phyloP scores from a whole-genome alignment of 495 filamentous ascomycete species.

The Antarctomyces pellizariae region DNA sequence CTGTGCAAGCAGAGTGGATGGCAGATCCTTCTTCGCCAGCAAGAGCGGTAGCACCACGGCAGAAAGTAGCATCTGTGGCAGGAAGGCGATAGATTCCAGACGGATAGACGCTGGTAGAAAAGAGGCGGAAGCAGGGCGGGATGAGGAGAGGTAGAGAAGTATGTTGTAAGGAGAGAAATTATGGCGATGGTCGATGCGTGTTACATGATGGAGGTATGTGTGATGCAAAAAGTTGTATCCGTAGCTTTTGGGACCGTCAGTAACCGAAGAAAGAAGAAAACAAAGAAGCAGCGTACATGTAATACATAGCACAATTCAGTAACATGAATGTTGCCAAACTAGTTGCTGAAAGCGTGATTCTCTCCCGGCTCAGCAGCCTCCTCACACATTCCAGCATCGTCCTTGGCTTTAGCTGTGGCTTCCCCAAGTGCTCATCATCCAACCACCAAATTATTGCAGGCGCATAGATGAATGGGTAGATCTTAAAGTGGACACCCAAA shows the following conservation, averaged over 20 bases:
- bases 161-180: slow-evolving; percentile 96
- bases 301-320: slow-evolving; percentile 60
- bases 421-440: slow-evolving; percentile 25
- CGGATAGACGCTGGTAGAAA: slow-evolving; percentile 8
- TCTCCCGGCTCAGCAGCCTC: slow-evolving; percentile 33
- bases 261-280: not conserved
- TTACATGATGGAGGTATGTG: slow-evolving; percentile 81
- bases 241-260: slow-evolving; percentile 23
- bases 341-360: slow-evolving; percentile 35
- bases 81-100: slow-evolving; percentile 63
- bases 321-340: slow-evolving; percentile 46
- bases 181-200: slow-evolving; percentile 85
- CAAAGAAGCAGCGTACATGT: slow-evolving; percentile 24
- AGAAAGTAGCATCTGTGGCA: slow-evolving; percentile 65
- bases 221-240: slow-evolving; percentile 58
- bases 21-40: slow-evolving; percentile 61
- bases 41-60: slow-evolving; percentile 53
- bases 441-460: slow-evolving; percentile 73
- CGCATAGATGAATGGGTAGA: slow-evolving; percentile 93
- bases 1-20: slow-evolving; percentile 87
- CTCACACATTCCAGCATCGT: slow-evolving; percentile 11
- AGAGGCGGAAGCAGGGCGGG: slow-evolving; percentile 17
- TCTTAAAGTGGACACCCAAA: slow-evolving; percentile 85
- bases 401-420: not conserved
- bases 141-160: slow-evolving; percentile 63